Base-by-base conservation (phyloP, 805 yeast species). In the Ogataea methanolica region DNA sequence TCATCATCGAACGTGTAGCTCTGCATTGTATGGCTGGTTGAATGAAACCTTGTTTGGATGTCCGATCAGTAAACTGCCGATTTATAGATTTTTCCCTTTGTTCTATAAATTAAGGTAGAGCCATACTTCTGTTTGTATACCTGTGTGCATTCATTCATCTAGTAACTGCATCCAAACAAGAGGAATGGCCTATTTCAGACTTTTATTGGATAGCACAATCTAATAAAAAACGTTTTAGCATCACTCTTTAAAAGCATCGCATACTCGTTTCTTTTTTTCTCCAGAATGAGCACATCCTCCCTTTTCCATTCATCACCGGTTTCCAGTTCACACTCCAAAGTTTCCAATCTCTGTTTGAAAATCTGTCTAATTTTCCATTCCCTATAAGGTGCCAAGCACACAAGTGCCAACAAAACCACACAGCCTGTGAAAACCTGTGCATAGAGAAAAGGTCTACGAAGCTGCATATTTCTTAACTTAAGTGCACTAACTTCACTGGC, bases 391-490 rank as follows among this genome's bases (percentile, higher is more conserved):
- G 78, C 48, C 46, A 58, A 26, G 35, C 76, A 62, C 47, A 2
- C 78, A 4, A 11, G 73, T 57, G 0, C 76, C 75, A 12, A 61
- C 63, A 17, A 16, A 74, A 56, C 53, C 74, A 78, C 43, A 26
- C 75, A 62, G 2, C 86, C 88, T 6, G 80, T 74, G 58, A 80
- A 82, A 1, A 81, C 69, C 56, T 83, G 88, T 1, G 85, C 72
- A 53, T 82, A 73, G 33, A 76, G 62, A 54, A 75, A 83, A 2
- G 88, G 86, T 26, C 42, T 55, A 1, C 53, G 2, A 9, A 51
- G 33, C 2, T 35, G 15, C 29, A 42, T 21, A 22, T 59, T 47
- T 39, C 61, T 41, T 40, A 62, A 40, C 8, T 56, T 50, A 38
- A 62, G 48, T 0, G 59, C 62, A 36, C 58, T 54, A 22, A 55